These are phyloP conservation scores for Neurospora africana DNA, from an alignment of 495 filamentous ascomycete species.

Conservation along the genomic window DNA sequence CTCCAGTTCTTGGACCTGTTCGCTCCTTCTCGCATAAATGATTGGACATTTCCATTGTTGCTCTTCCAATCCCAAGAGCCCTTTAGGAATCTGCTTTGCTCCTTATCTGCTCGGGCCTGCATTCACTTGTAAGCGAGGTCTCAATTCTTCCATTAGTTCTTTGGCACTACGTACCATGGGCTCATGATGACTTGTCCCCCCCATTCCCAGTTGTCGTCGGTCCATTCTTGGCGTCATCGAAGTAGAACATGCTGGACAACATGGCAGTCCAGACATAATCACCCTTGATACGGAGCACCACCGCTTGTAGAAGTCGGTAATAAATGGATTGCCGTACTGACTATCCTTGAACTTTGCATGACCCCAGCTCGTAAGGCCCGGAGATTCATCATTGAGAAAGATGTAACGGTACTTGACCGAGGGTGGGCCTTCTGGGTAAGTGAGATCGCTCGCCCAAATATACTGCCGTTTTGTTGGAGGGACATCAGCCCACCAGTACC, in stretches of 20 bases:
- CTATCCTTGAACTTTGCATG: constrained; percentile 19
- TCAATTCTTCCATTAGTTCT: not conserved
- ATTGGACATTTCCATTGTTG: constrained; percentile 41
- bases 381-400: constrained; percentile 61
- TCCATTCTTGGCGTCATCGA: constrained; percentile 49
- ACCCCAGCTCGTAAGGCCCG: constrained; percentile 51
- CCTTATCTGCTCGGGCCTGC: constrained; percentile 44
- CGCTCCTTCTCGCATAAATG: constrained; percentile 45
- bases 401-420: constrained; percentile 58
- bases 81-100: constrained; percentile 38
- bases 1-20: constrained; percentile 45
- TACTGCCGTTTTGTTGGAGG: constrained; percentile 34
- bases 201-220: constrained; percentile 52
- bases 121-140: not conserved
- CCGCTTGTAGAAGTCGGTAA: constrained; percentile 47
- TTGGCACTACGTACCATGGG: constrained; percentile 32
- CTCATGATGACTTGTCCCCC: constrained; percentile 52
- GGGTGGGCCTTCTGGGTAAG: constrained; percentile 42
- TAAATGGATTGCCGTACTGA: constrained; percentile 39
- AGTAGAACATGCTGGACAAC: constrained; percentile 54
- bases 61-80: constrained; percentile 53
- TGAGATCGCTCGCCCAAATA: constrained; percentile 38
- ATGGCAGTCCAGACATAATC: constrained; percentile 61
- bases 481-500: constrained; percentile 57
- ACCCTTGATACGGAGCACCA: constrained; percentile 48